Conservation (phyloP, 177 flowering plant genomes). For the Telopea speciosissima region DNA sequence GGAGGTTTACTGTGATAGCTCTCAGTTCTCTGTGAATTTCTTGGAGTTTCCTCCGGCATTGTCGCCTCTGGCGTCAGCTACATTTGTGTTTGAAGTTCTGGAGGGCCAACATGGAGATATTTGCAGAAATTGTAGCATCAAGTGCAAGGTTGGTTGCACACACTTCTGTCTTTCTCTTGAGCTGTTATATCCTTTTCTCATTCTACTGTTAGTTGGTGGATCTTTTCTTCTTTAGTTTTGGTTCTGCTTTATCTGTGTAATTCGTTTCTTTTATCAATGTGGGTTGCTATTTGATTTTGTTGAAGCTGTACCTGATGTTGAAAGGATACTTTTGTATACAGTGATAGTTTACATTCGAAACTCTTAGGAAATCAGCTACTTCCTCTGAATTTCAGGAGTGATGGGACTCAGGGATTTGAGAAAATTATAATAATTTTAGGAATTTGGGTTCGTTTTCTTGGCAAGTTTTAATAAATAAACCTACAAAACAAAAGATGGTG, state of each 20-base stretch:
- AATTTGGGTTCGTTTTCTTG: not conserved
- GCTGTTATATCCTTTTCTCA: not conserved
- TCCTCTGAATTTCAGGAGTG: not conserved
- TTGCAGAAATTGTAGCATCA: conserved; percentile 51
- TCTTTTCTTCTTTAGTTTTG: not conserved
- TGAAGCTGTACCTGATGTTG: not conserved
- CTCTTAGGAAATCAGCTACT: not conserved
- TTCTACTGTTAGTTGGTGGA: not conserved
- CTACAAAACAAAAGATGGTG: not conserved
- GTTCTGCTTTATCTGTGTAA: not conserved
- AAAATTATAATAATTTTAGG: not conserved
- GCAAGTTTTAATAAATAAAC: not conserved
- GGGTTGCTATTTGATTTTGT: not conserved
- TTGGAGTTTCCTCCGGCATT: conserved; percentile 47
- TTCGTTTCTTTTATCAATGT: not conserved
- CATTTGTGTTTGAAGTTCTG: conserved; percentile 59
- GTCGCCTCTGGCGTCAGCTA: conserved; percentile 42
- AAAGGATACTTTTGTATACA: not conserved
- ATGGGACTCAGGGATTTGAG: not conserved
- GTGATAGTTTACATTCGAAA: not conserved
- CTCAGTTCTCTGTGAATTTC: conserved; percentile 47
- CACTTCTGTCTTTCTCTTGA: not conserved
- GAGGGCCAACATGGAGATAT: conserved; percentile 24
- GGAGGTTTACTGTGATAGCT: conserved; percentile 27
- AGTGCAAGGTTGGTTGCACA: conserved; percentile 58